Evolutionary conservation across 495 filamentous ascomycete species (phyloP), one percentile per base, ranked within the genome.

Genomic region (Corynascus novoguineensis): DNA sequence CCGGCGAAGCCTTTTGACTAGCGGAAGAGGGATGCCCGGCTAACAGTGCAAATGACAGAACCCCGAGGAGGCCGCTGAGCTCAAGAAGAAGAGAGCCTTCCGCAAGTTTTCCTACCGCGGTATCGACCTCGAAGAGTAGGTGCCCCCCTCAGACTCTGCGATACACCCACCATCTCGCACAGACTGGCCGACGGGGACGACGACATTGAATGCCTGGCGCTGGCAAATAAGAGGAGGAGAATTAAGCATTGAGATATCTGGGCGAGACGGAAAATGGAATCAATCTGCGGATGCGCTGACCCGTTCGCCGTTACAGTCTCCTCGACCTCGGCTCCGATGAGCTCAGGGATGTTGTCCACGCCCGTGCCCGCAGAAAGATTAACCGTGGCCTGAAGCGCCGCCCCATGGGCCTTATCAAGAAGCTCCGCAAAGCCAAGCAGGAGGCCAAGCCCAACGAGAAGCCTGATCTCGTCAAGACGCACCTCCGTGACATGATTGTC

Each of bases 391-490:
- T 98, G 60, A 97, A 97, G 86, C 93, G 93, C 82, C 96, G 96
- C 85, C 93, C 93, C 72, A 97, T 97, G 93, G 95, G 95, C 66
- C 81, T 98, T 66, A 97, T 98, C 83, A 97, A 97, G 86, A 97
- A 97, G 84, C 87, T 98, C 67, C 93, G 93, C 77, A 96, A 96
- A 81, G 87, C 93, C 69, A 98, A 98, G 88, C 92, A 97, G 78
- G 92, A 97, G 83, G 93, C 93, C 65, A 93, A 91, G 82, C 95
- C 93, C 69, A 98, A 98, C 82, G 93, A 98, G 91, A 97, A 97
- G 86, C 90, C 70, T 57, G 93, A 97, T 73, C 85, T 93, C 69
- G 92, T 97, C 82, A 96, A 96, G 86, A 98, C 93, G 46, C 93
- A 98, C 78, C 84, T 98, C 64, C 90, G 93, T 75, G 85, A 98